Base-by-base conservation (phyloP, 805 yeast species). In the Dipodascus albidus region DNA sequence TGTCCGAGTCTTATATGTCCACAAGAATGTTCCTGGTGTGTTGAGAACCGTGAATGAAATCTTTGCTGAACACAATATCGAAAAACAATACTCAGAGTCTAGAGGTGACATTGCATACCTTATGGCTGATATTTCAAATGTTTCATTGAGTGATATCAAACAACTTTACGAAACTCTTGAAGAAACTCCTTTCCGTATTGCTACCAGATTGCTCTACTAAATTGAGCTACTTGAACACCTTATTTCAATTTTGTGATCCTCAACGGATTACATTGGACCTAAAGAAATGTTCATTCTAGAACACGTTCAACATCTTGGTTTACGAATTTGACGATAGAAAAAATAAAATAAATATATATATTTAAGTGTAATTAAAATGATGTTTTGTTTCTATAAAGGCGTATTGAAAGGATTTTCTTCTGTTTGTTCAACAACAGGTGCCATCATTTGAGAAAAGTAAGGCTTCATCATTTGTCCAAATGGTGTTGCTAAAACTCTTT, bases 11-110 rank as follows among this genome's bases (percentile, higher is more conserved):
- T 77, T 93, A 64, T 93, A 93, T 73, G 86, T 90, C 65, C 99
- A 93, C 75, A 93, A 87, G 73, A 93, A 93, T 72, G 96, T 93
- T 63, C 99, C 99, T 24, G 99, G 99, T 81, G 99, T 93, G 54
- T 79, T 93, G 79, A 87, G 88, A 70, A 88, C 96, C 47, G 99
- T 93, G 65, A 93, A 93, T 78, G 91, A 91, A 75, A 87, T 93
- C 62, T 81, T 93, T 71, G 85, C 95, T 55, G 83, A 83, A 69
- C 90, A 93, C 78, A 93, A 93, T 73, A 93, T 93, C 71, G 97
- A 90, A 73, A 91, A 93, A 73, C 99, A 93, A 76, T 93, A 82
- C 74, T 85, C 97, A n/a, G 98, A 93, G 70, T 89, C 97, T 23
- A 81, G 86, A 67, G 96, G 96, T 59, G 95, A 87, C 55, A 84